Evolutionary conservation across 768 basidiomycete genomes (phyloP).

Genomic region (Glaciozyma antarctica): DNA sequence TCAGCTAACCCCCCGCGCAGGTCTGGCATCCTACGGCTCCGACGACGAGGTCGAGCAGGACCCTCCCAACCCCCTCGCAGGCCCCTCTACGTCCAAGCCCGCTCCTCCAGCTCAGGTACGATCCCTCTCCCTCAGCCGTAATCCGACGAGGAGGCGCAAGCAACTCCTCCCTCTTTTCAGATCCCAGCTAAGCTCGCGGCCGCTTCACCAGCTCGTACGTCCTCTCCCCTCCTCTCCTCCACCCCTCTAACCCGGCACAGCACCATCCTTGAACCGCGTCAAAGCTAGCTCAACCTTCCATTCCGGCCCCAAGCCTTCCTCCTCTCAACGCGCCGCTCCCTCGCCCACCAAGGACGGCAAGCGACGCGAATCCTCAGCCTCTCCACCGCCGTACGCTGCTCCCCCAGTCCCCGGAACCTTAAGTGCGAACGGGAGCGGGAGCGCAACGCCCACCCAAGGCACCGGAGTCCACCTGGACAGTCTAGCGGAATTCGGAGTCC

Average conservation of each 20-base stretch:
- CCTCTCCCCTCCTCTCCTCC: not conserved
- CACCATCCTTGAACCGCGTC: conserved; percentile 5
- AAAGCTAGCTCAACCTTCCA: conserved; percentile 1
- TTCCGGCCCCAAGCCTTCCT: not conserved
- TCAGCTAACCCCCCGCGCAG: not conserved
- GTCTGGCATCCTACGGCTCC: conserved; percentile 16
- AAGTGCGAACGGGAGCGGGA: not conserved
- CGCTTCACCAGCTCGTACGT: conserved; percentile 17
- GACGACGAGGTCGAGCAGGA: too few relatives aligned
- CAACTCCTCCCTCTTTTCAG: conserved; percentile 2
- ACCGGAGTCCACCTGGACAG: conserved; percentile 40
- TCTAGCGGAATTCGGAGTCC: conserved; percentile 67
- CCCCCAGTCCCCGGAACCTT: not conserved
- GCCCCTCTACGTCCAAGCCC: not conserved
- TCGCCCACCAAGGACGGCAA: not conserved
- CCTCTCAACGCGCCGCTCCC: not conserved
- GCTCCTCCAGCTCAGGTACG: not conserved
- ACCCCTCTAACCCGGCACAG: not conserved
- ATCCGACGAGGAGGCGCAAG: conserved; percentile 2
- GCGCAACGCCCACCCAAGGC: not conserved
- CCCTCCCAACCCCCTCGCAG: too few relatives aligned
- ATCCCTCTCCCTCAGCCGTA: not conserved
- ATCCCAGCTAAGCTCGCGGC: conserved; percentile 1
- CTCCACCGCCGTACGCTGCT: conserved; percentile 5
- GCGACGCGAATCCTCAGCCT: conserved; percentile 5